These are phyloP conservation scores for Alloteropsis angusta DNA, from an alignment of 202 grass and related monocot species.

Conservation along the genomic window DNA sequence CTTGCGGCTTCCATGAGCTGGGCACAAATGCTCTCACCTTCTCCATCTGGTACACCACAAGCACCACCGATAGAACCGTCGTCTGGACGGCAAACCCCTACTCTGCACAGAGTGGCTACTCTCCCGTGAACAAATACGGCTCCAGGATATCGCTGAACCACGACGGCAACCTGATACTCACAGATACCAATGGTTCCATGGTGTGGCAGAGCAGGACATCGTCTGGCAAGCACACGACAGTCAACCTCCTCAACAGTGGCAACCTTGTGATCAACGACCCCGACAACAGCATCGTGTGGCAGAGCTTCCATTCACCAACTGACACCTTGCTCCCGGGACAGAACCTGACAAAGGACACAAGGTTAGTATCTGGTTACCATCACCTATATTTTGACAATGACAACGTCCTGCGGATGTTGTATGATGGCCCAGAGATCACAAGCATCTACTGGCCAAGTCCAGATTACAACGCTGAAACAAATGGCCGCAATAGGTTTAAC, in stretches of 20 bases:
- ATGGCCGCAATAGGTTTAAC: slow-evolving; percentile 49
- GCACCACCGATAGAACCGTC: slow-evolving; percentile 15
- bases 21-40: slow-evolving; percentile 53
- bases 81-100: slow-evolving; percentile 69
- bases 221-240: slow-evolving; percentile 23
- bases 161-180: slow-evolving; percentile 43
- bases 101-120: slow-evolving; percentile 3
- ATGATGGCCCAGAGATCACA: slow-evolving; percentile 54
- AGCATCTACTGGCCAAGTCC: slow-evolving; percentile 80
- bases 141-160: slow-evolving; percentile 35
- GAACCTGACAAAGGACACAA: slow-evolving; percentile 40
- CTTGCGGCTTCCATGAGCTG: slow-evolving; percentile 43
- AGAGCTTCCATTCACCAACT: slow-evolving; percentile 60
- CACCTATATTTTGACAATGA: slow-evolving; percentile 63
- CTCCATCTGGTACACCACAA: slow-evolving; percentile 61
- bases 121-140: slow-evolving; percentile 39
- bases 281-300: slow-evolving; percentile 38
- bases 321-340: slow-evolving; percentile 69
- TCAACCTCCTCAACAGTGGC: slow-evolving; percentile 47
- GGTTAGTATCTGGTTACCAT: slow-evolving; percentile 42
- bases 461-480: slow-evolving; percentile 17
- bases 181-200: slow-evolving; percentile 35
- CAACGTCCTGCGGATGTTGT: slow-evolving; percentile 49
- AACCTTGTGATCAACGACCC: slow-evolving; percentile 52
- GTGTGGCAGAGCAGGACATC: slow-evolving; percentile 55